Conservation (phyloP, 1,284 basidiomycete genomes). For the Ustilago trichophora region DNA sequence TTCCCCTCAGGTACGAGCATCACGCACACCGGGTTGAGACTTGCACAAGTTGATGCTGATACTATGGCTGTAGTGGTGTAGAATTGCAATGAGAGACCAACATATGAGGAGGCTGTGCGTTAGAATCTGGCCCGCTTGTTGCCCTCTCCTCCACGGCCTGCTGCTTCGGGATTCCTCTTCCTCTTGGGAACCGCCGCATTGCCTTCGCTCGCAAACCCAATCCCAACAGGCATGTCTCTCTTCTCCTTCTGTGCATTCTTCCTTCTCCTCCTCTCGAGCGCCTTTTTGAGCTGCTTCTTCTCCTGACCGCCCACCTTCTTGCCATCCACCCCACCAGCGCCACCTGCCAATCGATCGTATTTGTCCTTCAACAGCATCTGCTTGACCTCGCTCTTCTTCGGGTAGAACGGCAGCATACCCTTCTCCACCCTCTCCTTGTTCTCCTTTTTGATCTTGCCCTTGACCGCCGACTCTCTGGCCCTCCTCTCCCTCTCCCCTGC, state of each 20-base stretch:
- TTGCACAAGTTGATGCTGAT: no score
- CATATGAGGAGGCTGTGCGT: neutral
- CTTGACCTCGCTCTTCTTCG: conserved; percentile 79
- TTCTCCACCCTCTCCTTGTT: conserved; percentile 60
- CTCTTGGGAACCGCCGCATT: conserved; percentile 30
- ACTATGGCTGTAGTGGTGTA: no score
- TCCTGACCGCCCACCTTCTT: conserved; percentile 22
- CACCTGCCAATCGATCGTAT: conserved; percentile 42
- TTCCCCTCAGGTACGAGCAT: no score
- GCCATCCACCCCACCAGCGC: conserved; percentile 5
- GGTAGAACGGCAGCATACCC: conserved; percentile 73
- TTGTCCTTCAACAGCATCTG: conserved; percentile 55
- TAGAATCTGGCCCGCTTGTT: conserved; percentile 18
- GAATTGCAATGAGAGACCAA: no score
- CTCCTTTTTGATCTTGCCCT: conserved; percentile 69
- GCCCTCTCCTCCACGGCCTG: neutral
- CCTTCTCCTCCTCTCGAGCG: conserved; percentile 85
- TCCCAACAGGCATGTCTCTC: conserved; percentile 67
- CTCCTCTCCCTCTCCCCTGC: conserved; percentile 76
- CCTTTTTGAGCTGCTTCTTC: conserved; percentile 75
- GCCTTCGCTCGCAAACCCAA: conserved; percentile 19
- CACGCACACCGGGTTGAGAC: no score
- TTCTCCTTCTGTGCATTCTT: conserved; percentile 90
- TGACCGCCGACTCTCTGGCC: conserved; percentile 69
- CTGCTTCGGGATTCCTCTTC: conserved; percentile 10